phyloP scores from a whole-genome alignment of 257 asterid genomes.

The Catharanthus roseus region DNA sequence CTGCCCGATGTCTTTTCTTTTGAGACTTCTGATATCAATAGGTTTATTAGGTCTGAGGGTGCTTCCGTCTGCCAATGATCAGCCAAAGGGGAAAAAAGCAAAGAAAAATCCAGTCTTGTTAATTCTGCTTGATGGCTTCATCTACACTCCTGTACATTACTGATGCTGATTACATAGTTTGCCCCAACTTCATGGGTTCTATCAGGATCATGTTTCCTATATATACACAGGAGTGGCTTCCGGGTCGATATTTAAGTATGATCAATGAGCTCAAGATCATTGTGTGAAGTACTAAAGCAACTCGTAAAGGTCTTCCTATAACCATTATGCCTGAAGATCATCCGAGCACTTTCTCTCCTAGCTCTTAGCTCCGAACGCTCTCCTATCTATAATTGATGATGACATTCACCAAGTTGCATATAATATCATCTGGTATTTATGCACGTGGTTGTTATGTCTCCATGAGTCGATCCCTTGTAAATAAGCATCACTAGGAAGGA shows the following conservation, averaged over 20 bases:
- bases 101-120: not conserved
- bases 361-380: not conserved
- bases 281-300: not conserved
- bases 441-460: not conserved
- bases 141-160: not conserved
- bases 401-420: not conserved
- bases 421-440: not conserved
- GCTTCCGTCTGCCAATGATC: not conserved
- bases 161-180: not conserved
- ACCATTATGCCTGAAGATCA: not conserved
- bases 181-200: not conserved
- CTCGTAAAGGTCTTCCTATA: not conserved
- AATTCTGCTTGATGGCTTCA: not conserved
- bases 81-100: not conserved
- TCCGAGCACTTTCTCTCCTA: too few relatives aligned
- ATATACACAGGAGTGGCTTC: not conserved
- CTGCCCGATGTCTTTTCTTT: not conserved
- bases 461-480: not conserved
- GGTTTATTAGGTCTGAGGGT: not conserved
- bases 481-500: not conserved
- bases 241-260: not conserved
- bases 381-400: not conserved
- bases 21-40: not conserved
- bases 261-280: not conserved
- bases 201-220: not conserved